Evolutionary conservation across 1,139 yeast genomes (phyloP).

Genomic region (Diutina ranongensis): DNA sequence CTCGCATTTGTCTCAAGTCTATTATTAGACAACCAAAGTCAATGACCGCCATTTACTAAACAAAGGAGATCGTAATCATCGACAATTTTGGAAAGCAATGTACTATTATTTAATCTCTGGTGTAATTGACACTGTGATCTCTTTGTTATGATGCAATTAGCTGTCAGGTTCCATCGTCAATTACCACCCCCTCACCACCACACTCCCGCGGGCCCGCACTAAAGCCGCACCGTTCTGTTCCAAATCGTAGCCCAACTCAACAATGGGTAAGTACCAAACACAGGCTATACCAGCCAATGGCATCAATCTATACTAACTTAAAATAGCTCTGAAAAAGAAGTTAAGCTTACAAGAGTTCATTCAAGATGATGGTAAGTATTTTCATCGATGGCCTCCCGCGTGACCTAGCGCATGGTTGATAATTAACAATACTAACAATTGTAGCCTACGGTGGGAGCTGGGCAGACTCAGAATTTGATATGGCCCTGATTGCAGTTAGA

Average conservation of each 20-base stretch:
- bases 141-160: no score
- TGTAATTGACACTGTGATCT: no score
- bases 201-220: no score
- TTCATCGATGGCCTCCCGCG: background rate
- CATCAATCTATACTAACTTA: background rate
- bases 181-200: no score
- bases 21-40: no score
- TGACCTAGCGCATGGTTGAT: background rate
- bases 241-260: background rate
- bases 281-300: no score
- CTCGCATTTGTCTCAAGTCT: no score
- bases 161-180: no score
- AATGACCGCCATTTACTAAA: no score
- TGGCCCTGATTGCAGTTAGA: constrained; percentile 4
- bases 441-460: constrained; percentile 5
- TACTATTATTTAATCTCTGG: no score
- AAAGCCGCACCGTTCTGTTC: background rate
- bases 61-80: no score
- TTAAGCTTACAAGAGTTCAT: constrained; percentile 4
- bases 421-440: background rate
- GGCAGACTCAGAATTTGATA: constrained; percentile 4
- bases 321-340: background rate
- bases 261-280: background rate
- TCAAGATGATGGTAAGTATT: constrained; percentile 1
- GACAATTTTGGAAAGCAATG: no score